Evolutionary conservation across 345 rosid genomes (phyloP).

Genomic region (Arabis alpina): DNA sequence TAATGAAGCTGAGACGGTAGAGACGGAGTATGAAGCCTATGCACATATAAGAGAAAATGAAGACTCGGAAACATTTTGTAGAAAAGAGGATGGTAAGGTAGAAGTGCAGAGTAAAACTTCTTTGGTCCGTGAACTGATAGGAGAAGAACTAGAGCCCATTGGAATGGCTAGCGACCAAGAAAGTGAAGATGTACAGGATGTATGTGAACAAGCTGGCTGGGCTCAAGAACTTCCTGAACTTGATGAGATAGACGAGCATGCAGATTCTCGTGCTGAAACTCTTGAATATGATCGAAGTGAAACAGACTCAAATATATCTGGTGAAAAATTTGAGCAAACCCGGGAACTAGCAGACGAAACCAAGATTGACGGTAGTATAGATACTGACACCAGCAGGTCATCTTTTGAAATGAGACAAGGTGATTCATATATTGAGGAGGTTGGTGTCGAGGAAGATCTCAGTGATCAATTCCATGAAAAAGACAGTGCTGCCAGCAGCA

Average conservation of each 20-base stretch:
- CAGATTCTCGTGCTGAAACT: slow-evolving; percentile 41
- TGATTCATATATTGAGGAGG: slow-evolving; percentile 41
- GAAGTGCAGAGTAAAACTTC: slow-evolving; percentile 43
- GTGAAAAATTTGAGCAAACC: slow-evolving; percentile 33
- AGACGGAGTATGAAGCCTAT: slow-evolving; percentile 33
- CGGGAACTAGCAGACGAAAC: slow-evolving; percentile 34
- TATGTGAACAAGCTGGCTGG: slow-evolving; percentile 47
- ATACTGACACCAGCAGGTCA: slow-evolving; percentile 41
- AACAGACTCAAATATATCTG: slow-evolving; percentile 42
- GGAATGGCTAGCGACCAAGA: slow-evolving; percentile 48
- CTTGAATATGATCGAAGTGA: slow-evolving; percentile 40
- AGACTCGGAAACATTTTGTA: slow-evolving; percentile 25
- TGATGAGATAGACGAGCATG: slow-evolving; percentile 46
- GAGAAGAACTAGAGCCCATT: slow-evolving; percentile 46
- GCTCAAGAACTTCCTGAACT: slow-evolving; percentile 45
- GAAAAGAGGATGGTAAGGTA: slow-evolving; percentile 39
- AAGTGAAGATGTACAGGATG: slow-evolving; percentile 43
- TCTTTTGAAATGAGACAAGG: slow-evolving; percentile 41
- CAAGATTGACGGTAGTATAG: slow-evolving; percentile 34
- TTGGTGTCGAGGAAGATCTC: slow-evolving; percentile 41
- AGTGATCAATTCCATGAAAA: slow-evolving; percentile 43
- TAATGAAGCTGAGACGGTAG: slow-evolving; percentile 37
- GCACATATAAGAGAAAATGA: slow-evolving; percentile 35
- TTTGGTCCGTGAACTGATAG: slow-evolving; percentile 45
- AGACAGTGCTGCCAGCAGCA: slow-evolving; percentile 36